Evolutionary conservation across 306 rosid genomes (phyloP), one percentile per base, ranked within the genome.

Genomic region (Casuarina equisetifolia): DNA sequence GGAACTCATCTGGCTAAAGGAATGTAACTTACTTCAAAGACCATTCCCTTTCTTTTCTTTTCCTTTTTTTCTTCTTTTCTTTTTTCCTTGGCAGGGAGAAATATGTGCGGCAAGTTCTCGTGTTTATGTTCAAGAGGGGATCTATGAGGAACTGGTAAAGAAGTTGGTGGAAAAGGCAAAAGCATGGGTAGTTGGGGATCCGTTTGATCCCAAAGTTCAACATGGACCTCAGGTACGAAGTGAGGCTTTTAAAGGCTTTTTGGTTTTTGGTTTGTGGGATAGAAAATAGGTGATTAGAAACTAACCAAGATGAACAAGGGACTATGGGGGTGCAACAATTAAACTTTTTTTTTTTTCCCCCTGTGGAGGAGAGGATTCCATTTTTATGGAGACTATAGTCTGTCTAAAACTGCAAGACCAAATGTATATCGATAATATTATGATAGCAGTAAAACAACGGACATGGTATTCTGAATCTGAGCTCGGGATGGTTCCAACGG

Each of bases 91-190:
- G 32, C 49, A 88, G 91, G 91, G 91, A 73, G 91, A 88, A 66
- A 62, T 81, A 32, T 85, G 91, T 0, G 78, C 76, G 69, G 87
- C 91, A 5, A 79, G 91, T 67, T 80, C 89, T 74, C 89, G 91
- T 10, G 73, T 88, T 10, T 81, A 57, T 66, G 91, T 85, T 64
- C 91, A 88, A 85, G 91, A 88, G 78, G 87, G 87, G n/a, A 85
- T 85, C 11, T 88, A 85, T 16, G 89, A 88, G 3, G 81, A 80
- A 61, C 42, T 88, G 25, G 85, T 79, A 15, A 79, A 83, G 61
- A 85, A 78, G 42, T 72, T 88, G 1, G 72, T 38, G 7, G 85
- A 75, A 44, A 83, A 88, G 69, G 84, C 78, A 4, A 80, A 85
- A 16, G 43, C 79, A 7, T 85, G 89, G 89, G 62, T 51, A 1